Base-by-base conservation (phyloP, 768 basidiomycete genomes). In the Boletellus sp. region DNA sequence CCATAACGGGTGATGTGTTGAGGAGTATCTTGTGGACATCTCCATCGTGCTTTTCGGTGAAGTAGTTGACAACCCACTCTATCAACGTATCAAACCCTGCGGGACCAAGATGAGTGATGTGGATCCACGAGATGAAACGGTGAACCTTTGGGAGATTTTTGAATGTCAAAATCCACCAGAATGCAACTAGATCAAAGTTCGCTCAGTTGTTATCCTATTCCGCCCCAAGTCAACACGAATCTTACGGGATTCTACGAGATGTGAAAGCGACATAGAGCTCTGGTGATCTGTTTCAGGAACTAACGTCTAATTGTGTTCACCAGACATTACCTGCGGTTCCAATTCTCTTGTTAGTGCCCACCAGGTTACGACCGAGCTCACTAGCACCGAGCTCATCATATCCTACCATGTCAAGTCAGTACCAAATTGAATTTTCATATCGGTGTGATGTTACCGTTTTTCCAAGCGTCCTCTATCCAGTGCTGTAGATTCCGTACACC, bases 401-500 rank as follows among this genome's bases (percentile, higher is more conserved):
- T 0, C 90, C 93, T 76, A 45, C 9, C 23, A 20, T 41, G 37
- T 34, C 1, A 3, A 24, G 26, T 59, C 15, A 53, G 24, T 32
- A 41, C 22, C 20, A 42, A 20, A 40, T 19, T 19, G 15, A 9
- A 13, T 24, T 12, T 7, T 33, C 11, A 19, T 10, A n/a, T 7
- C 9, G 35, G 36, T 10, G 40, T 47, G 7, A 32, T 23, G 31
- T 13, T 24, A 84, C 90, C 88, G 32, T 71, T 71, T 33, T 72
- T 67, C 93, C 93, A 96, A 3, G 92, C 92, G 48, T 76, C 72
- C 64, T 95, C 87, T 39, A 96, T 82, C 83, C 85, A 85, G 8
- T 52, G 61, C 59, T 95, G 93, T 28, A 94, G 61, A 58, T 87
- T 84, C 16, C 82, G 72, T 16, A 95, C 75, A 17, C 90, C 74